phyloP scores from a whole-genome alignment of 345 rosid species.

The Gynandropsis gynandra region DNA sequence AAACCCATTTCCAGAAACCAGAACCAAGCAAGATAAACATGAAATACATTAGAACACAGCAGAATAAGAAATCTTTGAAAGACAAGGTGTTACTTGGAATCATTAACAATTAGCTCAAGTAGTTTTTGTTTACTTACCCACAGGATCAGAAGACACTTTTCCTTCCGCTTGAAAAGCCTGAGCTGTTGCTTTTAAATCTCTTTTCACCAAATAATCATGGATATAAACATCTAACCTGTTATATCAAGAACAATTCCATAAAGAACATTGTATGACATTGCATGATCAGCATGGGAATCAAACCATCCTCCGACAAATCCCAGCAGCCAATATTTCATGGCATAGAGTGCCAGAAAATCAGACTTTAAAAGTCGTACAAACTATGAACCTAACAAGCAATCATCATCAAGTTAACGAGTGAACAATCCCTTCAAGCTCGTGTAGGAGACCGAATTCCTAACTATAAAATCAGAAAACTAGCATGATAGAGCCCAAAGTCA shows the following conservation, averaged over 20 bases:
- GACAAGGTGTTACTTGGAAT: not conserved
- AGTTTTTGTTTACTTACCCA: slow-evolving; percentile 47
- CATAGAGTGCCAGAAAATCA: slow-evolving; percentile 4
- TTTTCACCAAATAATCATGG: slow-evolving; percentile 90
- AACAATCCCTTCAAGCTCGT: slow-evolving; percentile 3
- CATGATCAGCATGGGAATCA: not conserved
- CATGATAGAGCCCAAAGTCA: not conserved
- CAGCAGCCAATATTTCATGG: slow-evolving; percentile 4
- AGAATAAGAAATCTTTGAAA: not conserved
- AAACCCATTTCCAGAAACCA: slow-evolving; percentile 18
- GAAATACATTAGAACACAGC: not conserved
- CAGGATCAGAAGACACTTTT: slow-evolving; percentile 96
- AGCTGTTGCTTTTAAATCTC: slow-evolving; percentile 93
- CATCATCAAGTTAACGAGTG: too few relatives aligned
- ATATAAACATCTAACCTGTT: slow-evolving; percentile 96
- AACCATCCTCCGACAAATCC: not conserved
- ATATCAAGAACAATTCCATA: not conserved
- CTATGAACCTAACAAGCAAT: not conserved
- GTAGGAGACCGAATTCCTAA: slow-evolving; percentile 7
- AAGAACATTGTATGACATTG: slow-evolving; percentile 1
- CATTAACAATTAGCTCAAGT: not conserved
- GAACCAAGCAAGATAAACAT: slow-evolving; percentile 19
- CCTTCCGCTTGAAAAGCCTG: slow-evolving; percentile 98
- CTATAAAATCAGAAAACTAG: slow-evolving; percentile 5
- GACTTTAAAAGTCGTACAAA: slow-evolving; percentile 7